Base-by-base conservation (phyloP, 2,329 filamentous ascomycete species). In the Aspergillus fructus region DNA sequence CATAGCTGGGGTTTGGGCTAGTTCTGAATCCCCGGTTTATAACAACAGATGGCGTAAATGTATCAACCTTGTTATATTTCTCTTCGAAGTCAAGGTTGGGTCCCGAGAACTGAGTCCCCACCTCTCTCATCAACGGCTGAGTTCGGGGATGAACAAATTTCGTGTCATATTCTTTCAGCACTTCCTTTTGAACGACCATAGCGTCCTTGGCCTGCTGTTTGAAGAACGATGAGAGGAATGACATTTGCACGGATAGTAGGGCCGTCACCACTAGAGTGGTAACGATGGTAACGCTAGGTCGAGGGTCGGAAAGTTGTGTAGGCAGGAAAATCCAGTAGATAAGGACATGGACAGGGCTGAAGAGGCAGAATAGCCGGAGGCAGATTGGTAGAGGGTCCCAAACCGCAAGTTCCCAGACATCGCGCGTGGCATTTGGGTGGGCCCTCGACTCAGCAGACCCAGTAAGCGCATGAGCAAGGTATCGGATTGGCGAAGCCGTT, bases 321-420 rank as follows among this genome's bases (percentile, higher is more conserved):
- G 94, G 96, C 1, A 99, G 82, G 65, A 93, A 93, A 33, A 96
- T 82, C 81, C 88, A 89, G 76, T 99, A 96, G 27, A 97, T 83
- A 48, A 96, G 78, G n/a, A 96, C 84, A 75, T 99, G 96, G 0
- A 91, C 90, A 0, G 94, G 94, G 66, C 93, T 96, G 78, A 99
- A 97, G 41, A 94, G 80, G 66, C 91, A 94, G 70, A 97, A 92
- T 3, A 97, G 79, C 39, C 88, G 86, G 53, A 97, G 77, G 46
- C 87, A 91, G 37, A 96, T 82, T 2, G 93, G 91, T 47, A 93
- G 83, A 34, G 96, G 94, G 71, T 97, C 93, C 94, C 94, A 99
- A 6, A 97, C 83, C 2, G 89, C 85, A 49, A 99, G 77, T 74
- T 99, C 93, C 94, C 94, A 99, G 9, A 99, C 94, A 73, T 99